phyloP scores from a whole-genome alignment of 2,329 filamentous ascomycete species.

The Didymella arachidicola region DNA sequence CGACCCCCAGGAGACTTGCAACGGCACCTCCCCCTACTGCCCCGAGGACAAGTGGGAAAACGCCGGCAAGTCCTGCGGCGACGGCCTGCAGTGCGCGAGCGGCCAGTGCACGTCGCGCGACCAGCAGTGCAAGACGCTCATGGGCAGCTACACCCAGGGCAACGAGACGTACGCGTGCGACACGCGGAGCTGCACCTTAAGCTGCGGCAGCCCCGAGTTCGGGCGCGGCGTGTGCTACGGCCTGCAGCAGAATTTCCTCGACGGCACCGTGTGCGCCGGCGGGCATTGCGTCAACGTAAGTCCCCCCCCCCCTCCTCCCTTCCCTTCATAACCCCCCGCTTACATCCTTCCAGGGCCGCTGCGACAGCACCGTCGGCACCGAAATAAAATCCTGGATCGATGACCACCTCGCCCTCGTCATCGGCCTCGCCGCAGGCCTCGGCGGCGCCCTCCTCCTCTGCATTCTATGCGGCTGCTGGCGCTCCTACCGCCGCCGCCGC shows the following conservation, averaged over 20 bases:
- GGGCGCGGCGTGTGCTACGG: constrained; percentile 71
- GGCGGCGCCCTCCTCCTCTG: constrained; percentile 73
- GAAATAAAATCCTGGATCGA: constrained; percentile 80
- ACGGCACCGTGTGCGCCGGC: constrained; percentile 84
- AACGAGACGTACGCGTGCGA: constrained; percentile 86
- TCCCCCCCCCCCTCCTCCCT: too few species aligned
- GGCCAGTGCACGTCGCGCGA: constrained; percentile 95
- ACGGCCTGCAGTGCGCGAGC: constrained; percentile 78
- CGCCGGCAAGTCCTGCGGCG: constrained; percentile 77
- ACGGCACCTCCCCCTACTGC: constrained; percentile 74
- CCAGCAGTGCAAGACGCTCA: constrained; percentile 83
- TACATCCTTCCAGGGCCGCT: too few species aligned
- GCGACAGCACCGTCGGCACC: constrained; percentile 73
- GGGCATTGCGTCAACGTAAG: constrained; percentile 76
- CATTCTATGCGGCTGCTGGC: constrained; percentile 71
- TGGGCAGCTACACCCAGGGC: constrained; percentile 75
- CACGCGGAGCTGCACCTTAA: constrained; percentile 73
- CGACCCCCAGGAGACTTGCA: constrained; percentile 85
- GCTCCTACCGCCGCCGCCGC: constrained; percentile 54
- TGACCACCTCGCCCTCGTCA: constrained; percentile 80
- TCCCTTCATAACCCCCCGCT: too few species aligned
- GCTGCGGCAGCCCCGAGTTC: constrained; percentile 76
- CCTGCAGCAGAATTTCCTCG: constrained; percentile 90
- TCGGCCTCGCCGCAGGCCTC: constrained; percentile 76
- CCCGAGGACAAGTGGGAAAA: constrained; percentile 73